Evolutionary conservation across 176 grass and related monocot species (phyloP).

Genomic region (Zea mays): DNA sequence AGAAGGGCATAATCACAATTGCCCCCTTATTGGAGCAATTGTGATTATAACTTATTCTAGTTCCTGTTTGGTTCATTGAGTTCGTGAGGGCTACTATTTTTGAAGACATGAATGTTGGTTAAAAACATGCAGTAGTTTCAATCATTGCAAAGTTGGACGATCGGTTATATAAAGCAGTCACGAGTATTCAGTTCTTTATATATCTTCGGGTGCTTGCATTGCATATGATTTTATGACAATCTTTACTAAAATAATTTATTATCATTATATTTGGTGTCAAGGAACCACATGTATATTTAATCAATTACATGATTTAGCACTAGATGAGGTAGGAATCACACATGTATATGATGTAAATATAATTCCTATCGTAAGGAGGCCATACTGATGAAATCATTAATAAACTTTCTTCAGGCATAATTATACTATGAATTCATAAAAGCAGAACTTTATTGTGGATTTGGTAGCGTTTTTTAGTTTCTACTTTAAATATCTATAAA

Average conservation of each 20-base stretch:
- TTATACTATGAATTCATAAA: background rate
- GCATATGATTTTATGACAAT: slow-evolving; percentile 5
- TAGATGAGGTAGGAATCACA: background rate
- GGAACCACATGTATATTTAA: slow-evolving; percentile 13
- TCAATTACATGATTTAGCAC: background rate
- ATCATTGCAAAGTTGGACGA: background rate
- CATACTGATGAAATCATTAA: background rate
- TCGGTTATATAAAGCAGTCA: background rate
- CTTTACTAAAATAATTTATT: slow-evolving; percentile 7
- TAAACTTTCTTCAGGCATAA: slow-evolving; percentile 6
- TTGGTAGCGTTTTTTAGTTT: slow-evolving; percentile 21
- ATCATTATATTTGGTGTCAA: slow-evolving; percentile 15
- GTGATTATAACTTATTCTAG: background rate
- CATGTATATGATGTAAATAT: slow-evolving; percentile 7
- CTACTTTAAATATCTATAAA: slow-evolving; percentile 14
- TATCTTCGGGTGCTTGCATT: slow-evolving; percentile 2
- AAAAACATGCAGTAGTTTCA: background rate
- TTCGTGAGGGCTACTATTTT: background rate
- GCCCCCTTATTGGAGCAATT: no score
- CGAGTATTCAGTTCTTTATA: background rate
- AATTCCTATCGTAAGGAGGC: background rate
- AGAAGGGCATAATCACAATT: no score
- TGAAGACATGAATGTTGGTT: background rate
- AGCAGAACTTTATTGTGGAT: slow-evolving; percentile 19
- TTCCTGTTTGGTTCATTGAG: slow-evolving; percentile 11